Percentiles rank a stretch among this genome's conserved stretches.
These are phyloP conservation scores for Kwoniella shivajii DNA, from an alignment of 1,284 basidiomycete genomes.

Conservation along the genomic window DNA sequence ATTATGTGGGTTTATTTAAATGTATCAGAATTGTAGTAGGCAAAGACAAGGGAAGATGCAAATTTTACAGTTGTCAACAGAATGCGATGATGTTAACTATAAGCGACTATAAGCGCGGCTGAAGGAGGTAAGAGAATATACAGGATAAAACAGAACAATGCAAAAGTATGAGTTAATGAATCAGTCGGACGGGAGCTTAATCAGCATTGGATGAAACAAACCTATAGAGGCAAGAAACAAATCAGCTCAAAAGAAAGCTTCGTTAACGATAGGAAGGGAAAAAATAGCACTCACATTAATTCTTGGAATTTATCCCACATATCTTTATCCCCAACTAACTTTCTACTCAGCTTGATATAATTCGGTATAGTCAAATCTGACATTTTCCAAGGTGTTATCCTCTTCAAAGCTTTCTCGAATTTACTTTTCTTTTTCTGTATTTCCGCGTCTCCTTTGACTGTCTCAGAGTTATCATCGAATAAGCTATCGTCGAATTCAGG, in stretches of 20 bases:
- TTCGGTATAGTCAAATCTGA: slow-evolving; percentile 74
- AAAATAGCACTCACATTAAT: slow-evolving; percentile 41
- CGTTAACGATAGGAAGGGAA: neutral
- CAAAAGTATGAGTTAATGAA: neutral
- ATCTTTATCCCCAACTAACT: slow-evolving; percentile 63
- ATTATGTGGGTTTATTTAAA: neutral
- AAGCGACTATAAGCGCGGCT: too few species aligned
- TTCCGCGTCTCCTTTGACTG: slow-evolving; percentile 32
- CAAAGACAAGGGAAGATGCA: too few species aligned
- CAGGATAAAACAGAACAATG: too few species aligned
- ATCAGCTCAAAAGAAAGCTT: neutral
- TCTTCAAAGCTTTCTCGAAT: slow-evolving; percentile 53
- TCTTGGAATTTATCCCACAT: slow-evolving; percentile 59
- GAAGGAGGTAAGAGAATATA: too few species aligned
- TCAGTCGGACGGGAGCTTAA: neutral
- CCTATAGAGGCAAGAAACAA: neutral
- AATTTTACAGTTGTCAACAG: too few species aligned
- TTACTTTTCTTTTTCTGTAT: slow-evolving; percentile 17
- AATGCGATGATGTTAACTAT: too few species aligned
- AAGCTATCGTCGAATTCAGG: slow-evolving; percentile 55
- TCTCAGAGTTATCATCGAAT: slow-evolving; percentile 7
- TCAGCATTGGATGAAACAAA: slow-evolving; percentile 7
- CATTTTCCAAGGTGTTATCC: slow-evolving; percentile 71
- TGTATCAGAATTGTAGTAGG: neutral
- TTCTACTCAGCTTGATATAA: slow-evolving; percentile 71